A percentile compares a stretch with the other conserved stretches of the same genome.
Evolutionary conservation across 805 yeast genomes (phyloP).

Genomic region (Saturnispora diversa): DNA sequence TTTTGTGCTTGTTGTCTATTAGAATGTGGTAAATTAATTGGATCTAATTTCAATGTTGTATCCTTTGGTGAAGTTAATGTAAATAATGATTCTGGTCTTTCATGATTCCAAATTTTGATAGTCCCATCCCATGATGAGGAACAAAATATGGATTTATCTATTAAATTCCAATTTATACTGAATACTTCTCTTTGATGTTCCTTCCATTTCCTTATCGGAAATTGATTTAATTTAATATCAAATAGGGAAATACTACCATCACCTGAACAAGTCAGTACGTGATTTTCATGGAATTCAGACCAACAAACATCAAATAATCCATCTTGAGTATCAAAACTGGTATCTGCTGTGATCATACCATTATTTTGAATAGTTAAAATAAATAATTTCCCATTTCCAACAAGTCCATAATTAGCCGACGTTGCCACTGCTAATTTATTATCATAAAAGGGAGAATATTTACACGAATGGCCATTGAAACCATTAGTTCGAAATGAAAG

Average conservation of each 20-base stretch:
- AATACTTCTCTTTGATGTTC: constrained; percentile 54
- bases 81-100: constrained; percentile 44
- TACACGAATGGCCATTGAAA: constrained; percentile 78
- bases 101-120: constrained; percentile 71
- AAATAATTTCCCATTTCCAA: constrained; percentile 83
- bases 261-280: constrained; percentile 73
- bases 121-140: constrained; percentile 92
- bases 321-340: constrained; percentile 82
- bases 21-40: no score
- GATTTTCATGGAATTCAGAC: constrained; percentile 89
- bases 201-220: constrained; percentile 64
- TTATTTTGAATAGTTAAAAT: constrained; percentile 58
- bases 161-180: constrained; percentile 32
- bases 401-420: constrained; percentile 87
- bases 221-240: constrained; percentile 58
- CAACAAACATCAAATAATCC: constrained; percentile 82
- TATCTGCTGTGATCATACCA: constrained; percentile 52
- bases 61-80: constrained; percentile 39
- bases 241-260: constrained; percentile 83
- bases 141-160: constrained; percentile 49
- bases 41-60: constrained; percentile 17
- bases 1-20: constrained; percentile 19
- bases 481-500: constrained; percentile 67
- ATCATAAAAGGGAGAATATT: constrained; percentile 88
- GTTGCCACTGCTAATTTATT: constrained; percentile 84